Percentiles rank a stretch among this genome's conserved stretches.
Conservation (phyloP, 2,329 filamentous ascomycete genomes). For the Epicoccum nigrum region DNA sequence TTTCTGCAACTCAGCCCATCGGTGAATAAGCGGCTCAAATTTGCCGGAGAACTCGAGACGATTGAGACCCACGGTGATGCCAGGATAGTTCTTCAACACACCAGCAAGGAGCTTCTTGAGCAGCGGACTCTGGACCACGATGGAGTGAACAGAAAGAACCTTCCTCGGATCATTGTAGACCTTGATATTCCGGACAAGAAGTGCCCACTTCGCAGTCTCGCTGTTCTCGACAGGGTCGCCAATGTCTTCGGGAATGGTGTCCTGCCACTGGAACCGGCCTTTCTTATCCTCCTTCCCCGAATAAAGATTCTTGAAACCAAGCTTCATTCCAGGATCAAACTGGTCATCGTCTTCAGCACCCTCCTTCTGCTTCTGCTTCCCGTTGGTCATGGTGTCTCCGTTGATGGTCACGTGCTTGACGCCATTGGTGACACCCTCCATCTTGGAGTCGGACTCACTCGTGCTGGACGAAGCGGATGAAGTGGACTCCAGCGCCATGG, state of each 20-base stretch:
- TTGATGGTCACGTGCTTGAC: constrained; percentile 23
- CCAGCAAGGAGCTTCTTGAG: constrained; percentile 63
- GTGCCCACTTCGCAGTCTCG: constrained; percentile 64
- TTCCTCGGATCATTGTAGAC: constrained; percentile 59
- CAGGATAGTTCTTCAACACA: constrained; percentile 64
- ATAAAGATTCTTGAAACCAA: constrained; percentile 27
- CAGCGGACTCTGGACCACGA: constrained; percentile 68
- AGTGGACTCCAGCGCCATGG: not conserved
- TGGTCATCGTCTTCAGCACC: not conserved
- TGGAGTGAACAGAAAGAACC: constrained; percentile 65
- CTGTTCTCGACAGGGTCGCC: constrained; percentile 60
- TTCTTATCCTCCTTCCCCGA: constrained; percentile 32
- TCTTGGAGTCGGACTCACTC: constrained; percentile 3
- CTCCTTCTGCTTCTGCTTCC: constrained; percentile 3
- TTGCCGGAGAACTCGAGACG: constrained; percentile 65
- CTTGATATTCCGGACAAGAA: constrained; percentile 48
- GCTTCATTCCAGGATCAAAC: constrained; percentile 8
- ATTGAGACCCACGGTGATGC: constrained; percentile 64
- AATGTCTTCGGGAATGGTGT: constrained; percentile 32
- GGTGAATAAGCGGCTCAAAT: constrained; percentile 69
- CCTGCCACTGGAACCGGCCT: constrained; percentile 35
- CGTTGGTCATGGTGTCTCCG: constrained; percentile 9
- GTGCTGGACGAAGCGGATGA: constrained; percentile 4
- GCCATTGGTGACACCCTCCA: constrained; percentile 11
- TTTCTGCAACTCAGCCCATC: constrained; percentile 56